A percentile compares a stretch with the other conserved stretches of the same genome.
Evolutionary conservation across 2,329 filamentous ascomycete species (phyloP).

Genomic region (Endocalyx cinctus): DNA sequence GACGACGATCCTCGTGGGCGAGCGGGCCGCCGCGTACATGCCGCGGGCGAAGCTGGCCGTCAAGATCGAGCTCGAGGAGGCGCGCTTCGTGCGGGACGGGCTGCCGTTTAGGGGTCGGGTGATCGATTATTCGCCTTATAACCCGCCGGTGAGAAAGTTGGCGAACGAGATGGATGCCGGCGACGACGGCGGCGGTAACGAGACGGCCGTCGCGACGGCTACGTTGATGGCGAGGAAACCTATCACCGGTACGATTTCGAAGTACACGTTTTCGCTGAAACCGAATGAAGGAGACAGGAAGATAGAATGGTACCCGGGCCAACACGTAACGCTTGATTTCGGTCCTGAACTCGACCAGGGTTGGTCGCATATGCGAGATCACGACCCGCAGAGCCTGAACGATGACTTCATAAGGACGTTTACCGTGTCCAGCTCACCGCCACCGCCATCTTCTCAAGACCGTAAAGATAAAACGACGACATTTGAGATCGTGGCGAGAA

Average conservation of each 20-base stretch:
- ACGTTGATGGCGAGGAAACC: slow-evolving; percentile 52
- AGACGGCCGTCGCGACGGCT: slow-evolving; percentile 34
- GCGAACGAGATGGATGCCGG: slow-evolving; percentile 45
- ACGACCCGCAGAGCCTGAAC: slow-evolving; percentile 74
- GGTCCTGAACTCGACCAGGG: slow-evolving; percentile 63
- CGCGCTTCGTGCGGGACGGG: slow-evolving; percentile 58
- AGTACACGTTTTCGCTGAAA: slow-evolving; percentile 50
- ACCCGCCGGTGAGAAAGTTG: slow-evolving; percentile 66
- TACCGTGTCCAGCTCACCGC: slow-evolving; percentile 49
- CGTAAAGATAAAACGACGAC: slow-evolving; percentile 33
- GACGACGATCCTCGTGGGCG: slow-evolving; percentile 61
- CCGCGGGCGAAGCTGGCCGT: slow-evolving; percentile 70
- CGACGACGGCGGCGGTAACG: slow-evolving; percentile 2
- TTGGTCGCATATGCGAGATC: slow-evolving; percentile 79
- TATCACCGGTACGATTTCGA: slow-evolving; percentile 62
- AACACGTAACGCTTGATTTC: slow-evolving; percentile 76
- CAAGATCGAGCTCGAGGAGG: slow-evolving; percentile 57
- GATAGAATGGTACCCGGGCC: slow-evolving; percentile 58
- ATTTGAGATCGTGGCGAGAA: slow-evolving; percentile 69
- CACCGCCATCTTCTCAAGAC: slow-evolving; percentile 5
- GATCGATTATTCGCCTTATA: slow-evolving; percentile 69
- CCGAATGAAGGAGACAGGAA: slow-evolving; percentile 18
- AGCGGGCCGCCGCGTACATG: slow-evolving; percentile 57
- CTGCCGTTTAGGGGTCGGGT: slow-evolving; percentile 62
- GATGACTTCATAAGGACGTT: slow-evolving; percentile 83